phyloP scores from a whole-genome alignment of 805 yeast genomes.

The Schwanniomyces pseudopolymorphus region DNA sequence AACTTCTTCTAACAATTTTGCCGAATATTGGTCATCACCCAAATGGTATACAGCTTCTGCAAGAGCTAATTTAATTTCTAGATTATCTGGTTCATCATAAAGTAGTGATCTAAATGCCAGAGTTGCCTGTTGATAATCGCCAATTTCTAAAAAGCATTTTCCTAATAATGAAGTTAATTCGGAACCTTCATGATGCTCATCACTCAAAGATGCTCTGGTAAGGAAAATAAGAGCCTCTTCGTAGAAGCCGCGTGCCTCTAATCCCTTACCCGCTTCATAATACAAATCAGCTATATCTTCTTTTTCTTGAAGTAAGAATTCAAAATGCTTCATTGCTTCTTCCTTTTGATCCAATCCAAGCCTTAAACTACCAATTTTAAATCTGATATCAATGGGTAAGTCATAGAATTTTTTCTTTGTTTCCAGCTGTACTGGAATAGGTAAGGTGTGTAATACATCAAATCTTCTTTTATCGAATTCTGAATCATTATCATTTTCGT shows the following conservation, averaged over 20 bases:
- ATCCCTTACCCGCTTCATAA: constrained; percentile 70
- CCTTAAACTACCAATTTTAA: constrained; percentile 74
- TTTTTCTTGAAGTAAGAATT: constrained; percentile 54
- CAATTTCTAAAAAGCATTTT: constrained; percentile 72
- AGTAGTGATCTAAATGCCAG: constrained; percentile 55
- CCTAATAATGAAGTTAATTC: constrained; percentile 65
- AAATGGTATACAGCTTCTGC: constrained; percentile 78
- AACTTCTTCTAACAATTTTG: constrained; percentile 54
- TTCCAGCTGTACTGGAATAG: constrained; percentile 10
- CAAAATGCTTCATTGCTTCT: constrained; percentile 76
- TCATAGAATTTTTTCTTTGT: constrained; percentile 29
- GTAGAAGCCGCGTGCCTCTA: constrained; percentile 67
- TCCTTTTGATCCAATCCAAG: constrained; percentile 58
- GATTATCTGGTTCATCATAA: constrained; percentile 56
- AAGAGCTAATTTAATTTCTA: constrained; percentile 72
- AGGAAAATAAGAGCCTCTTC: constrained; percentile 76
- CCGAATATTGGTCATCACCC: constrained; percentile 59
- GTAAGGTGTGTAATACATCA: constrained; percentile 26
- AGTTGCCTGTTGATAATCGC: constrained; percentile 65
- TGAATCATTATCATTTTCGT: constrained; percentile 61
- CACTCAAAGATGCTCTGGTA: constrained; percentile 53
- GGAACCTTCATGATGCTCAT: constrained; percentile 45
- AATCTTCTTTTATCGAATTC: constrained; percentile 79
- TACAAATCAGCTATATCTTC: constrained; percentile 72
- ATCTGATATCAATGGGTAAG: constrained; percentile 85